phyloP scores from a whole-genome alignment of 768 basidiomycete species.

The Serendipita sp. region DNA sequence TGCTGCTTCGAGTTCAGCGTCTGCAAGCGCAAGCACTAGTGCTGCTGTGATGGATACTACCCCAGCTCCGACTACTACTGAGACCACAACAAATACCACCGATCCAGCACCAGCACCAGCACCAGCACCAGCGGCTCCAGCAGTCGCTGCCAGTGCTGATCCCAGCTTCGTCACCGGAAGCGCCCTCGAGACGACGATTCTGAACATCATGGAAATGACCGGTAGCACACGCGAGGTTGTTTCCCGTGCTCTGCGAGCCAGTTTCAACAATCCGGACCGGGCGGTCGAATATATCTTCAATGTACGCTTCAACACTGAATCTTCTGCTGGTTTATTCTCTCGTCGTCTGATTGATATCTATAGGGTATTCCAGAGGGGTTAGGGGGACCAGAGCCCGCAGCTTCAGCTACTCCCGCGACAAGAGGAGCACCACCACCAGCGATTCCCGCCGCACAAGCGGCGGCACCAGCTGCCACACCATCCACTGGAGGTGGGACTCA shows the following conservation, averaged over 20 bases:
- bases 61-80: slow-evolving; percentile 18
- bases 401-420: slow-evolving; percentile 22
- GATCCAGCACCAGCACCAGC: not conserved
- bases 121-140: slow-evolving; percentile 17
- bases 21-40: slow-evolving; percentile 22
- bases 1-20: slow-evolving; percentile 18
- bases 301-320: slow-evolving; percentile 29
- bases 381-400: slow-evolving; percentile 23
- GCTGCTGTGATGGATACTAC: slow-evolving; percentile 23
- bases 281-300: slow-evolving; percentile 97
- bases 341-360: not conserved
- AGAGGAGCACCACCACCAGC: slow-evolving; percentile 22
- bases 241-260: slow-evolving; percentile 69
- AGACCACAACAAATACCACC: not conserved
- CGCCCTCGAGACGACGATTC: slow-evolving; percentile 58
- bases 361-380: slow-evolving; percentile 72
- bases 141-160: slow-evolving; percentile 27
- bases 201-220: slow-evolving; percentile 75
- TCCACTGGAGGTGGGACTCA: slow-evolving; percentile 29
- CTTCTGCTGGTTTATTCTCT: slow-evolving; percentile 10
- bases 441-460: slow-evolving; percentile 18
- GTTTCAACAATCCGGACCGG: slow-evolving; percentile 93
- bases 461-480: slow-evolving; percentile 15
- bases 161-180: slow-evolving; percentile 60
- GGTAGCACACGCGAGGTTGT: slow-evolving; percentile 82